Percentiles rank a stretch among this genome's conserved stretches.
phyloP scores from a whole-genome alignment of 495 filamentous ascomycete species.

The Neurospora hispaniola region DNA sequence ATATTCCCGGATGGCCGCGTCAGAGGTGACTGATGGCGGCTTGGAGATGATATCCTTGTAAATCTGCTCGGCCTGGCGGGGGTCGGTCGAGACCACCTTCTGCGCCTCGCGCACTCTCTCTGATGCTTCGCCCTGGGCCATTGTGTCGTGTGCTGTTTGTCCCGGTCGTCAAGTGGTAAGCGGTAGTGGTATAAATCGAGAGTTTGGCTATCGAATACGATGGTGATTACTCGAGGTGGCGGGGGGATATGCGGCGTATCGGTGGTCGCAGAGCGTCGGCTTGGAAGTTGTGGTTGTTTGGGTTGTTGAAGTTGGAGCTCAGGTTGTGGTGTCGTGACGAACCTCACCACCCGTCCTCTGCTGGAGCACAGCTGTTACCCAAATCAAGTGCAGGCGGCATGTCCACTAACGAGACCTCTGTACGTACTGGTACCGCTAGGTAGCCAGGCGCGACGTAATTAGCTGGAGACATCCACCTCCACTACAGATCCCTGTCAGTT shows the following conservation, averaged over 20 bases:
- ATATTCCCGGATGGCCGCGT: slow-evolving; percentile 78
- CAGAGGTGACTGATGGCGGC: slow-evolving; percentile 66
- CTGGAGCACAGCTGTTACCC: background rate
- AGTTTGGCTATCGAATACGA: background rate
- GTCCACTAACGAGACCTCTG: background rate
- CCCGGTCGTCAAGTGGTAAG: background rate
- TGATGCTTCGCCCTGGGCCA: slow-evolving; percentile 36
- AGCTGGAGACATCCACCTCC: background rate
- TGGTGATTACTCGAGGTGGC: background rate
- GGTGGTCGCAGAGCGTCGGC: slow-evolving; percentile 4
- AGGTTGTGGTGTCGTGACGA: background rate
- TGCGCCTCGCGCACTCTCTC: slow-evolving; percentile 59
- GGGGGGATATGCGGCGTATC: background rate
- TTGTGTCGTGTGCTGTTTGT: slow-evolving; percentile 14
- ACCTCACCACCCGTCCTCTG: background rate
- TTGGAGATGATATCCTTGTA: slow-evolving; percentile 84
- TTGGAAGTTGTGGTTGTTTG: background rate
- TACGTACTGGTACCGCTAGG: slow-evolving; percentile 12
- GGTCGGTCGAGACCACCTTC: slow-evolving; percentile 66
- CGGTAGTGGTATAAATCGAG: background rate
- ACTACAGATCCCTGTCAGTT: background rate
- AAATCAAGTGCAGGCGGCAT: background rate
- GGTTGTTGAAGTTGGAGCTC: background rate
- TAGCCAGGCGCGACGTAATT: slow-evolving; percentile 26
- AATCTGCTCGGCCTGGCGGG: slow-evolving; percentile 65